These are phyloP conservation scores for Tricholoma saponaceum DNA, from an alignment of 768 basidiomycete species.

Conservation along the genomic window DNA sequence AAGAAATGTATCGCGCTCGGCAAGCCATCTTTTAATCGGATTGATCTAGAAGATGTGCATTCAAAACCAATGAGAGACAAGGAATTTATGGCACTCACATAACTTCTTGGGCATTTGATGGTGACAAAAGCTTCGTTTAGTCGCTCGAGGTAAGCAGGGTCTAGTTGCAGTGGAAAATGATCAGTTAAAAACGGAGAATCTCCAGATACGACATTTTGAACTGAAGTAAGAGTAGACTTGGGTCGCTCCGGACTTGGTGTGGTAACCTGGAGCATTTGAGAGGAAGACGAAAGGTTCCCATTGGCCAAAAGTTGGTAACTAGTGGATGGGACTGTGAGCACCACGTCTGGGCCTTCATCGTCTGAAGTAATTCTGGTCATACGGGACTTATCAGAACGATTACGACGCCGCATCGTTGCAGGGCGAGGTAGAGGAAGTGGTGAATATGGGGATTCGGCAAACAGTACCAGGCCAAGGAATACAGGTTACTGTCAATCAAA, in stretches of 20 bases:
- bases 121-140: neutral
- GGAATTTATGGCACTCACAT: neutral
- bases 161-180: neutral
- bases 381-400: neutral
- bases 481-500: neutral
- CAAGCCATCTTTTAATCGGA: neutral
- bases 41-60: neutral
- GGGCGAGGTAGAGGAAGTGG: neutral
- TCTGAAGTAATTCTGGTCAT: neutral
- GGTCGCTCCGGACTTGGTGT: neutral
- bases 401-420: neutral
- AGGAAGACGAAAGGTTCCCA: neutral
- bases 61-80: neutral
- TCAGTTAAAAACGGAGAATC: neutral
- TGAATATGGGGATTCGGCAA: neutral
- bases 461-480: neutral
- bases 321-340: neutral
- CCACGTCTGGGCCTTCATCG: neutral
- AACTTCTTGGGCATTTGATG: neutral
- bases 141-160: neutral
- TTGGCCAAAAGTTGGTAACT: neutral
- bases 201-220: neutral
- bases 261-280: neutral
- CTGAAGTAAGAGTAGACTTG: neutral
- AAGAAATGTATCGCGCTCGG: constrained; percentile 1